phyloP scores from a whole-genome alignment of 106 monocot genomes.

The Hemerocallis citrina region DNA sequence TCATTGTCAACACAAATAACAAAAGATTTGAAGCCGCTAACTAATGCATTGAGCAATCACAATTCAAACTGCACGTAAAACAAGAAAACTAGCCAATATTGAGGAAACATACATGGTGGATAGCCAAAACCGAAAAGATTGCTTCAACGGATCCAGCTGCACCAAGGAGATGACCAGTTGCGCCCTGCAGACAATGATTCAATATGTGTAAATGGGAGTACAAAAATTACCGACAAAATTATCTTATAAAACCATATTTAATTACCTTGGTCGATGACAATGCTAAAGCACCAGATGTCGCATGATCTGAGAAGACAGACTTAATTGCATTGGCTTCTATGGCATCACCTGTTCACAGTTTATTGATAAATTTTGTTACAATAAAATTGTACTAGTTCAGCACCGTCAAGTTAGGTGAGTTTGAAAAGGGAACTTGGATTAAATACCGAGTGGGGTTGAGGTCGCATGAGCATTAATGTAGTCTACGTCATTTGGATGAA shows the following conservation, averaged over 20 bases:
- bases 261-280: constrained; percentile 98
- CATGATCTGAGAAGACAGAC: constrained; percentile 79
- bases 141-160: constrained; percentile 99
- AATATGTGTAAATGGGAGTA: not conserved
- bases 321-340: constrained; percentile 78
- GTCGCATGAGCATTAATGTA: constrained; percentile 99
- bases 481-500: constrained; percentile 71
- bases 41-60: too few relatives aligned
- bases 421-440: not conserved
- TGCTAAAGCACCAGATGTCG: constrained; percentile 67
- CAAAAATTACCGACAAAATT: not conserved
- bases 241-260: too few relatives aligned
- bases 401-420: not conserved
- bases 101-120: constrained; percentile 59
- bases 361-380: not conserved
- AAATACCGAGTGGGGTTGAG: constrained; percentile 86
- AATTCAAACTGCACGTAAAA: too few relatives aligned
- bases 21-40: too few relatives aligned
- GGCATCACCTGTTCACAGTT: constrained; percentile 64
- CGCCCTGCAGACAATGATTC: constrained; percentile 44
- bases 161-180: constrained; percentile 93
- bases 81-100: not conserved
- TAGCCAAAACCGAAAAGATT: constrained; percentile 76
- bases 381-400: not conserved
- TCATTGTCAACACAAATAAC: too few relatives aligned